Evolutionary conservation across 2,329 filamentous ascomycete species (phyloP), one percentile per base, ranked within the genome.

Genomic region (Diplodia scrobiculata): DNA sequence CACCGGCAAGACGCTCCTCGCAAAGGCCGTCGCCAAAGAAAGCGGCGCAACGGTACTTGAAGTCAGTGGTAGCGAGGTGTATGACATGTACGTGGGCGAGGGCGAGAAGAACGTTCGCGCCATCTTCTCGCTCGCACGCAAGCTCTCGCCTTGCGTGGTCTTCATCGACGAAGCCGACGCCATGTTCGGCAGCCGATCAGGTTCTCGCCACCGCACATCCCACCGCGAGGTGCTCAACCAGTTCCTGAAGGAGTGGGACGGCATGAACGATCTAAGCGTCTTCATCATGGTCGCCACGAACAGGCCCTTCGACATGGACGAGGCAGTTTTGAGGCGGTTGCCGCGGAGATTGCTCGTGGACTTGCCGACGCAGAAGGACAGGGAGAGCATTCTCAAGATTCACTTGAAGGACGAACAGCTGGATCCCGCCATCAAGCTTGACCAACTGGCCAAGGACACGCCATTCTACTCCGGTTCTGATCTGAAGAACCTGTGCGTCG

Each of bases 211-310:
- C 71, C 84, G 91, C 34, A 86, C 86, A 5, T 88, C 86, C 1
- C 91, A 96, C 71, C 87, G 93, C 59, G 94, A 97, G 76, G 89
- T 95, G 65, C 93, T 98, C 77, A 99, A 97, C 74, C 94, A 99
- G 78, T 98, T 98, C 77, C 81, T 99, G 59, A 90, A 92, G 64
- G 94, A 98, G 76, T 98, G 94, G 95, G 95, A 98, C 72, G 95
- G 95, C 11, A 89, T 98, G 82, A 90, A 91, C 71, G 83, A 87
- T 67, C 85, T 88, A 54, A 90, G 90, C 19, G 92, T 94, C 2
- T 98, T 99, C 76, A 94, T 99, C 77, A 97, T 99, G 92, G 92
- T 98, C 0, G 94, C 95, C 32, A 98, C 93, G 9, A 98, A 99
- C 77, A 85, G 94, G 10, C 95, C 95, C 0, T 97, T 96, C 73